Base-by-base conservation (phyloP, 345 rosid species). In the Citrus mangshanensis region DNA sequence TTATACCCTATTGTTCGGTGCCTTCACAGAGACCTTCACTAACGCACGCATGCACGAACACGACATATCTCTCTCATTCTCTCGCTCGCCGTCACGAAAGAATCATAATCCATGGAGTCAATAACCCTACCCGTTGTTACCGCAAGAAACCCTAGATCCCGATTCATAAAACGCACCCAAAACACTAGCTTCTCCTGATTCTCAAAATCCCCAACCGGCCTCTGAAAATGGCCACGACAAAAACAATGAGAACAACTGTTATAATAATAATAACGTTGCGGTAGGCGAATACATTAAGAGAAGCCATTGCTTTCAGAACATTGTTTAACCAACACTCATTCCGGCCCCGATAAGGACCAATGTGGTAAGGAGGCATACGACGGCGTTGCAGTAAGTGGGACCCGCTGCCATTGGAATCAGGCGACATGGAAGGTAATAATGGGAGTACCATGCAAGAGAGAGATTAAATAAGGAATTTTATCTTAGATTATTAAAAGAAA, bases 331-430 rank as follows among this genome's bases (percentile, higher is more conserved):
- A 89, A 87, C 78, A 84, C 95, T 13, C 73, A 65, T 73, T 88
- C 94, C 70, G 93, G 93, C 70, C 84, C 87, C 69, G 95, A 89
- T 7, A 87, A 86, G 79, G 93, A 91, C 68, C 86, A 73, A 64
- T 93, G 94, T 13, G 93, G 95, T 21, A 98, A 95, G 78, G 99
- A 96, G 72, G 91, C 80, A 82, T 97, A 25, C 83, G 95, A 34
- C 87, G 86, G 6, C 85, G 99, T 3, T 90, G 98, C 69, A 91
- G 97, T 76, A 87, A 98, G 7, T 93, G 98, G 98, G 97, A 94
- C 28, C 95, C 94, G 8, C 93, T 89, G 25, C 93, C 90, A 18
- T 84, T 88, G 0, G 91, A 88, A 72, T 78, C 86, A 66, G 72
- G 66, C 35, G 66, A 69, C 4, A 86, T 7, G 46, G 37, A 65